phyloP scores from a whole-genome alignment of 345 rosid genomes.

The Hevea brasiliensis region DNA sequence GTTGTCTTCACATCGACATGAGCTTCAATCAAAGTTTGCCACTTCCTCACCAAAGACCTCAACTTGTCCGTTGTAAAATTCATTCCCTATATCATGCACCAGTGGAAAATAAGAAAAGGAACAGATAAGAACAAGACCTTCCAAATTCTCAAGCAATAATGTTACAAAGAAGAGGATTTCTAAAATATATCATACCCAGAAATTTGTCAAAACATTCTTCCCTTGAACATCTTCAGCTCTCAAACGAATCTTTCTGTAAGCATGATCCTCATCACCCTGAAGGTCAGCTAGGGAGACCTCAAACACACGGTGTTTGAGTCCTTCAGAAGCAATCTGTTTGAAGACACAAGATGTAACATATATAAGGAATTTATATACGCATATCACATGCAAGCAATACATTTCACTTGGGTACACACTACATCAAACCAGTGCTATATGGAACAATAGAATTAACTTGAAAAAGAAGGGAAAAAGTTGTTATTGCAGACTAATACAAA shows the following conservation, averaged over 20 bases:
- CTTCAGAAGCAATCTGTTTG: conserved; percentile 92
- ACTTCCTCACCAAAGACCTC: conserved; percentile 91
- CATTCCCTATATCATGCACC: conserved; percentile 65
- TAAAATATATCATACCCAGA: conserved; percentile 66
- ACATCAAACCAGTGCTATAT: too few relatives aligned
- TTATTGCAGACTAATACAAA: background rate
- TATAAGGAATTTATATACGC: background rate
- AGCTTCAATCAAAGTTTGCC: conserved; percentile 91
- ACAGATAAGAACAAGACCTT: background rate
- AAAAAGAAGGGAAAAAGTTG: background rate
- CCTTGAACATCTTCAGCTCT: conserved; percentile 98
- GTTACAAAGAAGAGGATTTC: background rate
- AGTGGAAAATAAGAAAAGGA: background rate
- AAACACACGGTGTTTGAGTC: conserved; percentile 86
- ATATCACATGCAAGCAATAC: background rate
- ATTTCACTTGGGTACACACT: too few relatives aligned
- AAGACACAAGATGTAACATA: background rate
- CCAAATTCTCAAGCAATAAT: background rate
- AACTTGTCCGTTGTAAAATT: conserved; percentile 87
- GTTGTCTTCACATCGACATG: conserved; percentile 98
- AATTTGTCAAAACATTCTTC: conserved; percentile 77
- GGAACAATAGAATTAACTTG: background rate
- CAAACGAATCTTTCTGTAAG: conserved; percentile 86
- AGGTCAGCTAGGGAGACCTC: conserved; percentile 92
- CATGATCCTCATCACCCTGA: conserved; percentile 74